phyloP scores from a whole-genome alignment of 768 basidiomycete genomes.

The Mycena alexandri region DNA sequence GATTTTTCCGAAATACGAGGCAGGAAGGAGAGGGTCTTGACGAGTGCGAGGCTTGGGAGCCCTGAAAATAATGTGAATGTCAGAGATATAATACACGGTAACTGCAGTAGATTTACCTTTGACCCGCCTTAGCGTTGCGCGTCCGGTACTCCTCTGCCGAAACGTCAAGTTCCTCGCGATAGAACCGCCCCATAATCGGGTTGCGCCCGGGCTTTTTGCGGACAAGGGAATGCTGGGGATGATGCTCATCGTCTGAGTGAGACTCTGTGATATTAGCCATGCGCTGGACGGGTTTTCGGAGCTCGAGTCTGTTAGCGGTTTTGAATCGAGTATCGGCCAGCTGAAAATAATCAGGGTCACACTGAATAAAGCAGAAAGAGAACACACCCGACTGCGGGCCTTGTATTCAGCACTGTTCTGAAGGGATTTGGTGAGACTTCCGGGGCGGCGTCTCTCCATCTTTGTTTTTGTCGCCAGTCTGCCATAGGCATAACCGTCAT shows the following conservation, averaged over 20 bases:
- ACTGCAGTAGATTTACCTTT: background rate
- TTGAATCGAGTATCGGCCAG: background rate
- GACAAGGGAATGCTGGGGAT: background rate
- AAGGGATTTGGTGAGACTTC: constrained; percentile 13
- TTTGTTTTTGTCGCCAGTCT: constrained; percentile 8
- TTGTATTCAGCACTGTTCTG: constrained; percentile 6
- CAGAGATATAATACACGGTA: too few relatives aligned
- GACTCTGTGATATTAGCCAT: background rate
- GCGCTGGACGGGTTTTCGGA: constrained; percentile 24
- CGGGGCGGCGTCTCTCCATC: constrained; percentile 8
- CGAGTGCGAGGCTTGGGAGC: constrained; percentile 1
- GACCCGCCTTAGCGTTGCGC: constrained; percentile 17
- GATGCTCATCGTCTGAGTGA: constrained; percentile 15
- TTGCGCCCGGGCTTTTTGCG: constrained; percentile 17
- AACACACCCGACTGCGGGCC: constrained; percentile 7
- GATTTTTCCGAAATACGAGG: background rate
- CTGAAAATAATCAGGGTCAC: background rate
- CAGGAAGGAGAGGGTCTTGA: background rate
- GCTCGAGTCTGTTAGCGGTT: background rate
- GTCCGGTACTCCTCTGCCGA: constrained; percentile 8
- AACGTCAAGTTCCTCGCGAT: constrained; percentile 3
- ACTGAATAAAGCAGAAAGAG: background rate
- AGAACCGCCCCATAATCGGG: background rate
- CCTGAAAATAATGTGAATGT: background rate
- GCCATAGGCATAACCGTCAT: constrained; percentile 13